Evolutionary conservation across 176 grass and related monocot genomes (phyloP), one percentile per base, ranked within the genome.

Genomic region (Ensete glaucum): DNA sequence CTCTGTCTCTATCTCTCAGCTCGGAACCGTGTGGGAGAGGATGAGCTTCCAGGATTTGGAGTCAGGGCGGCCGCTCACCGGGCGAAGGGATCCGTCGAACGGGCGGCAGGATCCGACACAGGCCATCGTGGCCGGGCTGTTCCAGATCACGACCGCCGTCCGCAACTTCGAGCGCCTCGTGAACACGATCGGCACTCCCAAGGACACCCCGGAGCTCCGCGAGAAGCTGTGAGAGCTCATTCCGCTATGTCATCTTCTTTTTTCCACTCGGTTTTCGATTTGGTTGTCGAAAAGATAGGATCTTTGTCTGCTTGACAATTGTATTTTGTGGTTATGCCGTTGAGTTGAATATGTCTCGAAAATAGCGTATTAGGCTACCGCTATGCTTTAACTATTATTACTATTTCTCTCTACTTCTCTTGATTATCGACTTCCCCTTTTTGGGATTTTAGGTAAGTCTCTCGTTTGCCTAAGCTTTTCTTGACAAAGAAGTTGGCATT

Each of bases 1-100:
- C 9, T 9, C 23, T 20, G 10, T 26, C 11, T 65, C 2, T 13
- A 1, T 65, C 9, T 24, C 22, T 65, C 63, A 26, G 22, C 23
- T 65, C 63, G 20, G 22, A 9, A 63, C 22, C 9, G 21, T 9
- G 23, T 11, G 63, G 23, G 70, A 49, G 54, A 74, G 52, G 87
- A 97, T 92, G 92, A 87, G 89, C 78, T 96, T 96, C 70, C 80
- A 85, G 76, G 94, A 97, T 89, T 85, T 97, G 1, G 89, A 92
- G 50, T 77, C 80, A 15, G 88, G 88, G 15, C 69, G 70, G 49
- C 63, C 55, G 50, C 81, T 50, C 17, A 25, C 57, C 59, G 74
- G 48, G 34, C 84, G 81, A 65, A 69, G 77, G 69, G 79, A 10
- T 24, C n/a, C 8, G 0, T 83, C 1, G 7, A 67, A 14, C 52